phyloP scores from a whole-genome alignment of 352 stramenopile species.

The Phytophthora macrochlamydospora region DNA sequence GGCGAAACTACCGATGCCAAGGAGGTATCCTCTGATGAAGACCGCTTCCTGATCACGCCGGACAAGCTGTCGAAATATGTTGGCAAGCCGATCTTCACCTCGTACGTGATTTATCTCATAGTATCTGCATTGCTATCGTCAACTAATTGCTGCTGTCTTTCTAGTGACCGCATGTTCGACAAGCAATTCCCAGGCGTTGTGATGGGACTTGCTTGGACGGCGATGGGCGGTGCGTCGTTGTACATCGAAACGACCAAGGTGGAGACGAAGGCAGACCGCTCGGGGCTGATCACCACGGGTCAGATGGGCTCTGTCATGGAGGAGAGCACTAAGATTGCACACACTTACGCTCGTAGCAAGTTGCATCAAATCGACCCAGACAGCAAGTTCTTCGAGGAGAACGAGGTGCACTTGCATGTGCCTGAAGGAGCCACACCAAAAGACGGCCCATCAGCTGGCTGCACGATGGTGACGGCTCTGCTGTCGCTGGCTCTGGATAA shows the following conservation, averaged over 20 bases:
- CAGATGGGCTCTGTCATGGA: constrained; percentile 99
- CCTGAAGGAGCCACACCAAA: constrained; percentile 98
- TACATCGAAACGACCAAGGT: constrained; percentile 97
- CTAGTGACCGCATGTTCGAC: constrained; percentile 96
- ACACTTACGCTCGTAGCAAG: constrained; percentile 92
- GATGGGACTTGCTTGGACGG: constrained; percentile 99
- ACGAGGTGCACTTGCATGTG: constrained; percentile 98
- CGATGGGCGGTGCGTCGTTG: constrained; percentile 97
- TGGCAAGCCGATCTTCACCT: constrained; percentile 97
- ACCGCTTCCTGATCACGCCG: constrained; percentile 91
- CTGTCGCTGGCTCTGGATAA: constrained; percentile 95
- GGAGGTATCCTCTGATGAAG: constrained; percentile 34
- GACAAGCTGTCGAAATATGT: constrained; percentile 98
- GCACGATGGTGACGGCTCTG: constrained; percentile 98
- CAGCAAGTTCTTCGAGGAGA: constrained; percentile 96
- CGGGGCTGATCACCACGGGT: constrained; percentile 89
- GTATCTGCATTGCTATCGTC: neutral
- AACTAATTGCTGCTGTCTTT: constrained; percentile 5
- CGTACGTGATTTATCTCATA: constrained; percentile 48
- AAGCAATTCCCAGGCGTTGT: constrained; percentile 95
- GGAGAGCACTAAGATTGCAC: constrained; percentile 97
- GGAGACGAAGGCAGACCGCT: constrained; percentile 66
- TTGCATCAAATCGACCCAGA: constrained; percentile 65
- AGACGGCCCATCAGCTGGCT: constrained; percentile 97
- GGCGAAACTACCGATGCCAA: constrained; percentile 32